These are phyloP conservation scores for Neoboletus subvelutipes DNA, from an alignment of 768 basidiomycete species.

Conservation along the genomic window DNA sequence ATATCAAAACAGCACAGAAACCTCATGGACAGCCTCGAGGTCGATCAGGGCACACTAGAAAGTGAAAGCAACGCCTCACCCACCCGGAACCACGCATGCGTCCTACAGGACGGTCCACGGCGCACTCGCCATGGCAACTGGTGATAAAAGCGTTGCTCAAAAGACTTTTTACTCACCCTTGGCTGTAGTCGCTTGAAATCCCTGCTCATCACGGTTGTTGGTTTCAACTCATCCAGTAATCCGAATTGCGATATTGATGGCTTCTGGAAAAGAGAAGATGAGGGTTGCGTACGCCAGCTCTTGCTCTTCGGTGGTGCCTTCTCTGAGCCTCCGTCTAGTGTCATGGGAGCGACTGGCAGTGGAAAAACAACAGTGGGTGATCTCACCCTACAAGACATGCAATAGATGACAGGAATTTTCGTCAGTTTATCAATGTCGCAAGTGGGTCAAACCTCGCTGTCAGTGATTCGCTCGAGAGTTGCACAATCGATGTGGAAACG, in stretches of 20 bases:
- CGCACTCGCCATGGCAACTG: background rate
- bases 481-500: slow-evolving; percentile 29
- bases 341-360: slow-evolving; percentile 27
- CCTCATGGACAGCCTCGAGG: slow-evolving; percentile 16
- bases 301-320: background rate
- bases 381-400: background rate
- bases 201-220: background rate
- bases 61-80: background rate
- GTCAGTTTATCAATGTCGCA: slow-evolving; percentile 22
- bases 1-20: slow-evolving; percentile 1
- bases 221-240: background rate
- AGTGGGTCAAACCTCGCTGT: slow-evolving; percentile 20
- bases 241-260: slow-evolving; percentile 7
- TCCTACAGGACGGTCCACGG: background rate
- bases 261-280: slow-evolving; percentile 6
- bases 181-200: background rate
- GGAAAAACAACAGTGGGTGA: slow-evolving; percentile 25
- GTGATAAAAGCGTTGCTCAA: slow-evolving; percentile 3
- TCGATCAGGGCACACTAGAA: background rate
- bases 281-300: slow-evolving; percentile 20
- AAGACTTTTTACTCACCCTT: background rate
- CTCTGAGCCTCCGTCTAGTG: slow-evolving; percentile 12
- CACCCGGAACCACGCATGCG: background rate
- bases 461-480: slow-evolving; percentile 28
- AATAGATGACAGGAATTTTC: background rate